Conservation (phyloP, 768 basidiomycete genomes). For the Sistotremastrum suecicum region DNA sequence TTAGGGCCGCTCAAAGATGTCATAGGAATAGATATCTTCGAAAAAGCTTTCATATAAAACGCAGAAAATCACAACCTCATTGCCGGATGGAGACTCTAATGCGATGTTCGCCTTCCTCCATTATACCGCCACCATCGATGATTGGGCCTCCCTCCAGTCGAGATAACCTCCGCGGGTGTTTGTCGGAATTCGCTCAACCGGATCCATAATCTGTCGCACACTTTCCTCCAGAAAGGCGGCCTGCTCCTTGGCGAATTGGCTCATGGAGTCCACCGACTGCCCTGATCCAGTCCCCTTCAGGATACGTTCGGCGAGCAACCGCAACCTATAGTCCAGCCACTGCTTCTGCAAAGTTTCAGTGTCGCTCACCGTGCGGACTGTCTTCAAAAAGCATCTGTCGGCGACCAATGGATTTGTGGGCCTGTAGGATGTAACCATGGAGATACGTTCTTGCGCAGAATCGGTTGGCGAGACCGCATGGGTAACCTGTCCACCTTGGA, state of each 20-base stretch:
- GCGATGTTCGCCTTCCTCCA: too few relatives aligned
- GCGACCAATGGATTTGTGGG: slow-evolving; percentile 1
- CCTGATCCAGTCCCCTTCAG: too few relatives aligned
- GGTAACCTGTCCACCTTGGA: slow-evolving; percentile 4
- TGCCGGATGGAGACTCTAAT: too few relatives aligned
- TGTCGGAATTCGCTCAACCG: too few relatives aligned
- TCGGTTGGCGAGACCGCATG: slow-evolving; percentile 5
- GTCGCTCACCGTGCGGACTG: slow-evolving; percentile 4
- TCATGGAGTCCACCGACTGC: too few relatives aligned
- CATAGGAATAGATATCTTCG: slow-evolving; percentile 52
- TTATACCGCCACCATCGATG: too few relatives aligned
- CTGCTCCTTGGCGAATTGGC: too few relatives aligned
- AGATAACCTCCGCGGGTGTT: too few relatives aligned
- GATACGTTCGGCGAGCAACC: background rate
- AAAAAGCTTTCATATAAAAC: slow-evolving; percentile 39
- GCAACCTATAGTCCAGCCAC: slow-evolving; percentile 4
- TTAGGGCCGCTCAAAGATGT: slow-evolving; percentile 36
- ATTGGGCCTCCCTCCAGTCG: too few relatives aligned
- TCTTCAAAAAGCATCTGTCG: slow-evolving; percentile 2
- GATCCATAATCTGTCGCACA: too few relatives aligned
- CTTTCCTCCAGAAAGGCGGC: too few relatives aligned
- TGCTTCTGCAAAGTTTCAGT: slow-evolving; percentile 2
- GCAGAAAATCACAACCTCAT: background rate
- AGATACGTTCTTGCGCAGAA: slow-evolving; percentile 3
- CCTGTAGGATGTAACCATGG: slow-evolving; percentile 6